Evolutionary conservation across 2,329 filamentous ascomycete species (phyloP).

Genomic region (Calonectria montana): DNA sequence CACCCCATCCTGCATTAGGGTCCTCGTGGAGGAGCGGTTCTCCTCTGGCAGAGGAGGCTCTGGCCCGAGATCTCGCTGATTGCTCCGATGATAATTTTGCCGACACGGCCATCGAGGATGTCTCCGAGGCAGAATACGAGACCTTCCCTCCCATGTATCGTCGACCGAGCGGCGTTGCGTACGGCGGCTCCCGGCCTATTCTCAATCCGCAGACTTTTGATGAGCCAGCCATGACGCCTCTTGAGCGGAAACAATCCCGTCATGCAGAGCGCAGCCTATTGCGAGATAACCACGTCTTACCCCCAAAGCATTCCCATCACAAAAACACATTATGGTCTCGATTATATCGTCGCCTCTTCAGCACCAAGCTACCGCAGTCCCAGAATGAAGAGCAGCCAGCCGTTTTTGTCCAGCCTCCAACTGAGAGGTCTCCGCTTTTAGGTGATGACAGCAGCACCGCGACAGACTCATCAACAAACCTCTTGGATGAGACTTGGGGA

Average conservation of each 20-base stretch:
- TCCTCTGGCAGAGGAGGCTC: conserved; percentile 73
- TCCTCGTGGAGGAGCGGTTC: conserved; percentile 69
- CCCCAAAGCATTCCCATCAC: conserved; percentile 64
- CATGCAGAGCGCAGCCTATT: conserved; percentile 71
- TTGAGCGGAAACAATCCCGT: conserved; percentile 67
- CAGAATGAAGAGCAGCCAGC: conserved; percentile 54
- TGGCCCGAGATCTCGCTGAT: conserved; percentile 75
- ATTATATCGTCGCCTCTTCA: conserved; percentile 63
- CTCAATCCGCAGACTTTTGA: conserved; percentile 68
- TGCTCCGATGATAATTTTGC: conserved; percentile 67
- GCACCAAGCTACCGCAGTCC: conserved; percentile 60
- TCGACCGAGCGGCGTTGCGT: conserved; percentile 81
- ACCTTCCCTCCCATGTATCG: conserved; percentile 71
- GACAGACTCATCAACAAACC: conserved; percentile 59
- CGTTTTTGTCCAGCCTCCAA: conserved; percentile 48
- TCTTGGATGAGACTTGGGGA: conserved; percentile 82
- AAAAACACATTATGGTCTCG: conserved; percentile 51
- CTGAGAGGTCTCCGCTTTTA: conserved; percentile 57
- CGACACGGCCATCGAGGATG: conserved; percentile 46
- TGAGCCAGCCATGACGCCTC: conserved; percentile 62
- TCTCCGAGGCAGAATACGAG: conserved; percentile 50
- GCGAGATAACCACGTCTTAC: conserved; percentile 73
- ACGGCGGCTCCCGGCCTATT: conserved; percentile 76
- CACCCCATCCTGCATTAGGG: conserved; percentile 42
- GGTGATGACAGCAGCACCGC: conserved; percentile 47